phyloP scores from a whole-genome alignment of 176 grass and related monocot species.

The Phoenix roebelenii region DNA sequence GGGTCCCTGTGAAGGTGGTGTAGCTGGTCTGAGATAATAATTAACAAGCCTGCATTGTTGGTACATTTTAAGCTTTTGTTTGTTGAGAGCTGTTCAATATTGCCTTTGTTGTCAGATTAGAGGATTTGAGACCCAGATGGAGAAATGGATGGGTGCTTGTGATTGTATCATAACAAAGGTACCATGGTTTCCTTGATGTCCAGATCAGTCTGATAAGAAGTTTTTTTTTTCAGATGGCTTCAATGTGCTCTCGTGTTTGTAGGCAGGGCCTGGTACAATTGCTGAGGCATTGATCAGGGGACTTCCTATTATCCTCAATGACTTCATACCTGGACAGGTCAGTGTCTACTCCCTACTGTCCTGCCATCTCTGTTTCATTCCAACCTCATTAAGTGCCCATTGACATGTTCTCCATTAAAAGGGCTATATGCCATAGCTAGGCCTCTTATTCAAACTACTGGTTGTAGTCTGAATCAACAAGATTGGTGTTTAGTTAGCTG shows the following conservation, averaged over 20 bases:
- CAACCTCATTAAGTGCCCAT: too few species aligned
- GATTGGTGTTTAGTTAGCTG: too few species aligned
- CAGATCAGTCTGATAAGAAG: neutral
- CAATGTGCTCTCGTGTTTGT: neutral
- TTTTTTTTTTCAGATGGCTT: too few species aligned
- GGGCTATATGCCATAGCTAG: too few species aligned
- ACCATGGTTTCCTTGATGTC: neutral
- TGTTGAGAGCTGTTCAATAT: neutral
- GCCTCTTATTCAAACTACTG: too few species aligned
- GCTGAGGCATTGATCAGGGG: slow-evolving; percentile 74
- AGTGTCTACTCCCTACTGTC: neutral
- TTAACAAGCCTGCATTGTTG: too few species aligned
- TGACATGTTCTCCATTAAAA: too few species aligned
- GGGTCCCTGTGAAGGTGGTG: slow-evolving; percentile 65
- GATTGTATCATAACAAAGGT: slow-evolving; percentile 93
- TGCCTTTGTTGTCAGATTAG: slow-evolving; percentile 31
- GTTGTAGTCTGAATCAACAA: too few species aligned
- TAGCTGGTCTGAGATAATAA: too few species aligned
- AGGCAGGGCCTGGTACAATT: slow-evolving; percentile 94
- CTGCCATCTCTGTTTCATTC: too few species aligned
- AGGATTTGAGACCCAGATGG: slow-evolving; percentile 79
- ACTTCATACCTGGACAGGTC: slow-evolving; percentile 85
- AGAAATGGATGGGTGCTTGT: slow-evolving; percentile 84
- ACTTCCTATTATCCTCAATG: slow-evolving; percentile 76
- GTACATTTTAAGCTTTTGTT: neutral